phyloP scores from a whole-genome alignment of 1,284 basidiomycete genomes.

The Ustilago tritici region DNA sequence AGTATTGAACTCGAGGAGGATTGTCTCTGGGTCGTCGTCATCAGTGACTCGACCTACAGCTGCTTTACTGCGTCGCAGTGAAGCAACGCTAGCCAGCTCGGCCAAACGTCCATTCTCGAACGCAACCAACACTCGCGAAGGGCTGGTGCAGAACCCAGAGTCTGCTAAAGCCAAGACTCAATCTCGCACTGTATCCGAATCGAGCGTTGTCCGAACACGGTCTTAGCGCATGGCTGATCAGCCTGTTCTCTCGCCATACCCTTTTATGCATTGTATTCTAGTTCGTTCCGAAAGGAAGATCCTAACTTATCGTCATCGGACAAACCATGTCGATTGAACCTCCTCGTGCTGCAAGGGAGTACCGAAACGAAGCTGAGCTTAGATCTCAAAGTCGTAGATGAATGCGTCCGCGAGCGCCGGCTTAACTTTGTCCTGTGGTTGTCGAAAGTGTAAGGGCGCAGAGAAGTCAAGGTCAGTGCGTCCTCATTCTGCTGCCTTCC shows the following conservation, averaged over 20 bases:
- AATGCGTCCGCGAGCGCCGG: slow-evolving; percentile 39
- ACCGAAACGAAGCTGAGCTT: background rate
- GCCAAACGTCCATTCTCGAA: slow-evolving; percentile 37
- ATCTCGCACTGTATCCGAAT: slow-evolving; percentile 5
- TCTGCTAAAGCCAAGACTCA: slow-evolving; percentile 8
- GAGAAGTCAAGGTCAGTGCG: background rate
- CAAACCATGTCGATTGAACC: background rate
- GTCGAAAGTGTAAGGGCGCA: background rate
- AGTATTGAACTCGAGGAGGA: slow-evolving; percentile 20
- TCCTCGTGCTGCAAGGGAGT: background rate
- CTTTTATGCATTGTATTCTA: slow-evolving; percentile 1
- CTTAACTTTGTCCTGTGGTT: slow-evolving; percentile 35
- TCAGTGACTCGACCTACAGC: slow-evolving; percentile 40
- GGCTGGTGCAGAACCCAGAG: background rate
- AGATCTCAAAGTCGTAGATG: slow-evolving; percentile 52
- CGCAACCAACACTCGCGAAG: slow-evolving; percentile 29
- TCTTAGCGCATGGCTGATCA: slow-evolving; percentile 4
- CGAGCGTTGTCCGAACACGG: slow-evolving; percentile 18
- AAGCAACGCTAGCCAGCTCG: slow-evolving; percentile 13
- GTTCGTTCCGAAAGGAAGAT: background rate
- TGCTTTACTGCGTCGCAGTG: slow-evolving; percentile 28
- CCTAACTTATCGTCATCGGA: background rate
- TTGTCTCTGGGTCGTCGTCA: slow-evolving; percentile 27
- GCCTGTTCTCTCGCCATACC: background rate
- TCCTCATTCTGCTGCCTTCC: background rate